Percentiles rank a stretch among this genome's conserved stretches.
Evolutionary conservation across 2,329 filamentous ascomycete genomes (phyloP).

Genomic region (Beauveria pseudobassiana): DNA sequence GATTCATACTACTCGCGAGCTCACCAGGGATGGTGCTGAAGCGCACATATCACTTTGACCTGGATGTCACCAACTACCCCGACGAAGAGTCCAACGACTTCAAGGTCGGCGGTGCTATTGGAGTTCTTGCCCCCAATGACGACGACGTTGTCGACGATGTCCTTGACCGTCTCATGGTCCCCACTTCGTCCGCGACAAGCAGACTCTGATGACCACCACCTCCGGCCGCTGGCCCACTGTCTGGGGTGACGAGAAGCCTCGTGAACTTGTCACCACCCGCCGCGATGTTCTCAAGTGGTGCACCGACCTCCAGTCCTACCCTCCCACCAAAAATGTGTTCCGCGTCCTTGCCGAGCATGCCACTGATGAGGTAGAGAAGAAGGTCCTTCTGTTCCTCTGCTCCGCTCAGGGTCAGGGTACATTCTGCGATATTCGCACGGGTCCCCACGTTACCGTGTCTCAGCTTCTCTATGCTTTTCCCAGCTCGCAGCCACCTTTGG

Average conservation of each 20-base stretch:
- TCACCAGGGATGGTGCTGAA: conserved; percentile 88
- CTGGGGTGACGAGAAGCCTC: conserved; percentile 83
- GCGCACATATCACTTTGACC: conserved; percentile 93
- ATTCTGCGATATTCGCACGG: conserved; percentile 92
- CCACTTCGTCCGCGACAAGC: conserved; percentile 75
- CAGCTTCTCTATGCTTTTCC: conserved; percentile 91
- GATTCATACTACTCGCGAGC: conserved; percentile 73
- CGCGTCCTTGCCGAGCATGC: conserved; percentile 82
- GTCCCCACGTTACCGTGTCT: conserved; percentile 73
- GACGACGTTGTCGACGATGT: conserved; percentile 70
- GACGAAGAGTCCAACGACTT: conserved; percentile 80
- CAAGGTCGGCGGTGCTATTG: conserved; percentile 92
- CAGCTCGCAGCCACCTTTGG: conserved; percentile 79
- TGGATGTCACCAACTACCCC: conserved; percentile 93
- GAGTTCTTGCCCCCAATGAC: conserved; percentile 84
- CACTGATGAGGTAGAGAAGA: conserved; percentile 72
- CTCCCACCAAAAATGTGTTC: conserved; percentile 81
- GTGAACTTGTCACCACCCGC: conserved; percentile 82
- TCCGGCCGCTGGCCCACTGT: conserved; percentile 92
- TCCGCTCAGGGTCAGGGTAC: conserved; percentile 84
- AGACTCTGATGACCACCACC: conserved; percentile 68
- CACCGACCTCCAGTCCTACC: conserved; percentile 84
- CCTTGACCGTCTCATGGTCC: conserved; percentile 73
- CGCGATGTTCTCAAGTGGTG: conserved; percentile 95
- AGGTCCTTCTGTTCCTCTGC: conserved; percentile 78